These are phyloP conservation scores for Botrytis fabae DNA, from an alignment of 2,329 filamentous ascomycete genomes.

Conservation along the genomic window DNA sequence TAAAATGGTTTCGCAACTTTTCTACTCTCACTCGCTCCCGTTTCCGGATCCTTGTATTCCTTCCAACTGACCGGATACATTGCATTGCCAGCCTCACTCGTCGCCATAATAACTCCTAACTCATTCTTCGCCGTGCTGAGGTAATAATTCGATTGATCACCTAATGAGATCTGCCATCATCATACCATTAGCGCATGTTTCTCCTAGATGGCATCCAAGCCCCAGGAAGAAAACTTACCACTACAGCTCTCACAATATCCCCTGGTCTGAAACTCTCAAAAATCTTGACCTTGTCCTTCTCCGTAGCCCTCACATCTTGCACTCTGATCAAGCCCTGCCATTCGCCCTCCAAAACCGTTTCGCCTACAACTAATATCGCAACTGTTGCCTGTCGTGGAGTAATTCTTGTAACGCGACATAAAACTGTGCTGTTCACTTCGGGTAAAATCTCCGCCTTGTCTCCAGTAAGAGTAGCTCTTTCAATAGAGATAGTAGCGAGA, in stretches of 20 bases:
- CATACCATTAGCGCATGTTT: neutral
- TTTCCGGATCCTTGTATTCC: conserved; percentile 84
- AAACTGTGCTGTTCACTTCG: conserved; percentile 74
- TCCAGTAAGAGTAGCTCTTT: conserved; percentile 35
- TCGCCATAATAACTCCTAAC: conserved; percentile 89
- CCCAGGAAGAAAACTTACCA: conserved; percentile 51
- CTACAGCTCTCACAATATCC: conserved; percentile 83
- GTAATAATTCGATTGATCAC: conserved; percentile 94
- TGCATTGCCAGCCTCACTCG: conserved; percentile 80
- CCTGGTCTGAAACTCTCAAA: conserved; percentile 90
- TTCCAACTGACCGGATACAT: conserved; percentile 96
- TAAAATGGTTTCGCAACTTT: conserved; percentile 93
- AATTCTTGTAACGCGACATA: conserved; percentile 83
- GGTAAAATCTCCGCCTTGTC: conserved; percentile 72
- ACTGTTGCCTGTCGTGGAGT: conserved; percentile 82
- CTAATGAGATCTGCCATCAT: conserved; percentile 69
- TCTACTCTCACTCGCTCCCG: conserved; percentile 71
- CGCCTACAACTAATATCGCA: conserved; percentile 79
- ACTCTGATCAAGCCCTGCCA: conserved; percentile 83
- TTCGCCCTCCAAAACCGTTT: conserved; percentile 70
- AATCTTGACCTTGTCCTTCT: conserved; percentile 92
- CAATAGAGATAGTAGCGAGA: conserved; percentile 58
- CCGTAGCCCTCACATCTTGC: conserved; percentile 91
- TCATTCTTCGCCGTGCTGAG: conserved; percentile 90
- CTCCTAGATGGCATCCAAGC: neutral